A percentile compares a stretch with the other conserved stretches of the same genome.
Evolutionary conservation across 2,329 filamentous ascomycete species (phyloP).

Genomic region (Cladosporium velox): DNA sequence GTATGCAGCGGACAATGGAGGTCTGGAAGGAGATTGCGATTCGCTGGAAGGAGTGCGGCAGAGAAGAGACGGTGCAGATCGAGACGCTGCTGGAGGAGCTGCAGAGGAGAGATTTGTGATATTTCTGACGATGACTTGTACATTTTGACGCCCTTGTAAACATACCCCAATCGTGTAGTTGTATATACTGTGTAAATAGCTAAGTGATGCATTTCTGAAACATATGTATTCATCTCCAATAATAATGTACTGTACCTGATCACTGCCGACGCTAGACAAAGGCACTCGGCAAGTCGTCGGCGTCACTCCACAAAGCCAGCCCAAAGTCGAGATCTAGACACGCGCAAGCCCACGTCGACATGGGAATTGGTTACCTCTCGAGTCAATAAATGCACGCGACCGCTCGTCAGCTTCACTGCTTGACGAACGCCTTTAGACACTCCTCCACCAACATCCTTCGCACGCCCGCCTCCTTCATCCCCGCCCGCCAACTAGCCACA

Average conservation of each 20-base stretch:
- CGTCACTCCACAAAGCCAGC: constrained; percentile 10
- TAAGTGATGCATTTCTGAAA: neutral
- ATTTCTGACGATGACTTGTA: neutral
- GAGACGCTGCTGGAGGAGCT: neutral
- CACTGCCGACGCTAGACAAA: neutral
- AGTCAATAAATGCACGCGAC: constrained; percentile 16
- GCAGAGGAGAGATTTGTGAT: neutral
- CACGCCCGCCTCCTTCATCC: neutral
- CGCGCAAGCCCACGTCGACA: constrained; percentile 1
- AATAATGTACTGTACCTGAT: neutral
- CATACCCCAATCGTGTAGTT: constrained; percentile 9
- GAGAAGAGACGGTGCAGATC: neutral
- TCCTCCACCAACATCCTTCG: neutral
- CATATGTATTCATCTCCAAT: neutral
- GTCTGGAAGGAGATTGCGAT: constrained; percentile 53
- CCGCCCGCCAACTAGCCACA: constrained; percentile 19
- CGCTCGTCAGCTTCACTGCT: constrained; percentile 28
- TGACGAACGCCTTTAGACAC: constrained; percentile 21
- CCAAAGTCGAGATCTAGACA: constrained; percentile 5
- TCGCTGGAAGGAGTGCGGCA: constrained; percentile 37
- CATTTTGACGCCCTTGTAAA: constrained; percentile 1
- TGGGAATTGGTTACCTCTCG: neutral
- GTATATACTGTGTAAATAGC: constrained; percentile 4
- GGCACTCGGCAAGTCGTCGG: neutral
- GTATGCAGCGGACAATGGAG: constrained; percentile 53